These are phyloP conservation scores for Chalciporus pseudorubinellus DNA, from an alignment of 768 basidiomycete species.

Conservation along the genomic window DNA sequence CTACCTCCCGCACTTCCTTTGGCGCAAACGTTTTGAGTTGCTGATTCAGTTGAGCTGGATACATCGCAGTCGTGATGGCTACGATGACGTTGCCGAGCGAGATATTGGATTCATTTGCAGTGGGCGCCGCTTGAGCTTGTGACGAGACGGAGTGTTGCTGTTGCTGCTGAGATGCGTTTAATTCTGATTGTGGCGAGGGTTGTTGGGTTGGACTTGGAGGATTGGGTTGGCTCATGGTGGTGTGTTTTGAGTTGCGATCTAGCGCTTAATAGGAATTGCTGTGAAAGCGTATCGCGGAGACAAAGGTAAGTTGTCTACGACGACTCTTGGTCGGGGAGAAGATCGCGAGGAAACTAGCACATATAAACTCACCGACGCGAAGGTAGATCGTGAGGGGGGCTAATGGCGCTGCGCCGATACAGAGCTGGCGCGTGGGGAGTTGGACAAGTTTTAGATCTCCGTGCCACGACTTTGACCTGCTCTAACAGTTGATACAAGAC, in stretches of 20 bases:
- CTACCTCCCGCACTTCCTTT: too few relatives aligned
- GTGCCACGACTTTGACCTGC: neutral
- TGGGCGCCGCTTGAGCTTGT: conserved; percentile 3
- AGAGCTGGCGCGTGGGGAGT: neutral
- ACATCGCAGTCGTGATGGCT: conserved; percentile 46
- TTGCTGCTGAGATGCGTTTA: conserved; percentile 9
- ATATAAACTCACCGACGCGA: conserved; percentile 5
- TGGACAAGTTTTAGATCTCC: too few relatives aligned
- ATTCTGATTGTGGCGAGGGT: conserved; percentile 13
- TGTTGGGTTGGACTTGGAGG: conserved; percentile 25
- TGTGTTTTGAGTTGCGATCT: neutral
- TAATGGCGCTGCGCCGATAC: neutral
- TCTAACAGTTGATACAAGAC: neutral
- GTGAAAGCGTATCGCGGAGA: neutral
- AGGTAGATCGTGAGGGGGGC: neutral
- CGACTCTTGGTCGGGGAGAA: neutral
- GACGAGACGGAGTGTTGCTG: conserved; percentile 13
- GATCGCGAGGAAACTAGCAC: neutral
- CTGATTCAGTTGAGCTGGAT: conserved; percentile 38
- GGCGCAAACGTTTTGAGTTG: conserved; percentile 45
- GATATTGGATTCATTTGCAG: conserved; percentile 4
- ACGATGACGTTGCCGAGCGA: conserved; percentile 42
- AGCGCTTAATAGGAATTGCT: neutral
- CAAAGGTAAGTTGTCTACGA: neutral
- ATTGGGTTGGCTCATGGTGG: conserved; percentile 26